A percentile compares a stretch with the other conserved stretches of the same genome.
Conservation (phyloP, 139 green algal genomes). For the Chlorella sp. region DNA sequence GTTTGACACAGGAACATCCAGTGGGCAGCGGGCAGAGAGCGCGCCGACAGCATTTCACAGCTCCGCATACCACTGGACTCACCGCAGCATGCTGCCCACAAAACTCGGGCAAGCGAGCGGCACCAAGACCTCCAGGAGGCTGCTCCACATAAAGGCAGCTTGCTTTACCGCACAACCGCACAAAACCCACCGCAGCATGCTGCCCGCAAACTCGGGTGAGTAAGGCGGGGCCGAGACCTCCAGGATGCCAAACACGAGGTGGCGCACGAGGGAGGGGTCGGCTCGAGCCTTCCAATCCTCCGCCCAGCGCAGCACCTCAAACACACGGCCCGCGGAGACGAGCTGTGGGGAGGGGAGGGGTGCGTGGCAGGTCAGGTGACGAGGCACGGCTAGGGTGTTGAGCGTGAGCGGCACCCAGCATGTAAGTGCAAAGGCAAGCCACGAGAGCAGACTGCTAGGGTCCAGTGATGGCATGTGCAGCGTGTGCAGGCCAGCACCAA, state of each 20-base stretch:
- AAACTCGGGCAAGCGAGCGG: background rate
- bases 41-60: no score
- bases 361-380: background rate
- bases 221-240: constrained; percentile 51
- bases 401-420: no score
- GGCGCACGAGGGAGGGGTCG: constrained; percentile 49
- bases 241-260: constrained; percentile 55
- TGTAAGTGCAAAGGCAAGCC: no score
- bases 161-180: no score
- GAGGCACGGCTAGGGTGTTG: background rate
- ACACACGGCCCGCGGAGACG: constrained; percentile 13
- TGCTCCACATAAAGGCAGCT: no score
- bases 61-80: background rate
- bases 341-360: background rate
- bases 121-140: no score
- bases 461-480: no score
- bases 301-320: constrained; percentile 36
- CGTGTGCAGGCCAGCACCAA: no score
- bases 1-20: no score
- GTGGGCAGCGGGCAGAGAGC: no score
- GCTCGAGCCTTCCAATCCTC: constrained; percentile 44
- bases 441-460: no score
- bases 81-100: background rate
- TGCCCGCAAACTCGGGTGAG: constrained; percentile 47
- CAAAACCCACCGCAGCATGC: constrained; percentile 13